A percentile compares a stretch with the other conserved stretches of the same genome.
phyloP scores from a whole-genome alignment of 345 rosid species.

The Cochlearia excelsa region DNA sequence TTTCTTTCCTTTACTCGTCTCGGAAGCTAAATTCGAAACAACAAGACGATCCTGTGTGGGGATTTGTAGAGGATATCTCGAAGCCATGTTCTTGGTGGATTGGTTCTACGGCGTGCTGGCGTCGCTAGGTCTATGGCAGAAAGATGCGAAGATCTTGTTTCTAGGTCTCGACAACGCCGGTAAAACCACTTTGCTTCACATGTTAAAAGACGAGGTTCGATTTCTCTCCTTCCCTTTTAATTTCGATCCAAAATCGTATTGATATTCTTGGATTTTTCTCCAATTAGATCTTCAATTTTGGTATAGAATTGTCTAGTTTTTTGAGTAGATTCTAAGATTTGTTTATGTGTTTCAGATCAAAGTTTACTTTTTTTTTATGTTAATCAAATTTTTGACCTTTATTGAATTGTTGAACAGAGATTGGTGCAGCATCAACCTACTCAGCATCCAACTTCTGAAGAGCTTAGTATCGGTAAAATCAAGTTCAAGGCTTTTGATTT shows the following conservation, averaged over 20 bases:
- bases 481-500: slow-evolving; percentile 85
- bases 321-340: too few relatives aligned
- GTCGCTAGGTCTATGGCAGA: slow-evolving; percentile 72
- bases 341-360: too few relatives aligned
- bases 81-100: slow-evolving; percentile 61
- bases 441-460: slow-evolving; percentile 78
- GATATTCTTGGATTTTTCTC: neutral
- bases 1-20: slow-evolving; percentile 3
- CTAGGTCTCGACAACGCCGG: slow-evolving; percentile 85
- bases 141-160: slow-evolving; percentile 83
- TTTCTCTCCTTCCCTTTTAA: neutral
- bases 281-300: neutral
- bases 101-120: slow-evolving; percentile 81
- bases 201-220: slow-evolving; percentile 75
- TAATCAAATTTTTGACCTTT: too few relatives aligned
- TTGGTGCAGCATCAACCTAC: slow-evolving; percentile 85
- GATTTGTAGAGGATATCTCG: neutral
- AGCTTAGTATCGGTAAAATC: slow-evolving; percentile 75
- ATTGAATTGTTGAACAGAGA: slow-evolving; percentile 43
- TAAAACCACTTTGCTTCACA: slow-evolving; percentile 78
- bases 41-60: neutral
- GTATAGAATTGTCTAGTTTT: neutral
- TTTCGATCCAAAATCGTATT: too few relatives aligned
- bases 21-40: slow-evolving; percentile 6
- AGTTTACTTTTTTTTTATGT: neutral